Base-by-base conservation (phyloP, 2,329 filamentous ascomycete species). In the Penicillium sp. region DNA sequence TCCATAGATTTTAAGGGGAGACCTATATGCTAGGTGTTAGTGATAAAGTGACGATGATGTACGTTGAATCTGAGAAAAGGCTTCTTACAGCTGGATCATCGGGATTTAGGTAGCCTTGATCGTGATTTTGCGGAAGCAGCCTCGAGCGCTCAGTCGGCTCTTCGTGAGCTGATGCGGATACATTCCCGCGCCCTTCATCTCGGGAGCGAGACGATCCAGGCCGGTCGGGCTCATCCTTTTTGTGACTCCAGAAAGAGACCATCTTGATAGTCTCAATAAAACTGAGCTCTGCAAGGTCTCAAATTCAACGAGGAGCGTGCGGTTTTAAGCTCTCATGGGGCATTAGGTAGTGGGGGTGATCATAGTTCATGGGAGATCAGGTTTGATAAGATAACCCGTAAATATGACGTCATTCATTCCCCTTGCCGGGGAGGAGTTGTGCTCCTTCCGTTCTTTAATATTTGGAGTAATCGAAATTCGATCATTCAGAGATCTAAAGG, bases 1-100 rank as follows among this genome's bases (percentile, higher is more conserved):
- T 91, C 89, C 92, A 96, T 39, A 98, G 85, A 69, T 99, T 99
- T 79, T 97, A 97, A 0, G 95, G 95, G 3, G 92, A 91, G 24
- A 91, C 88, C 79, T 81, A 9, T 27, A 18, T 24, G 18, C 0
- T 58, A 56, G 43, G 22, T 31, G 31, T 31, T 31, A 31, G 31
- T 9, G 39, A 22, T 31, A 35, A 13, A 35, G 9, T 18, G 6
- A 11, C 18, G 18, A 16, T 7, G 10, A 16, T 49, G 24, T 18
- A 27, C 16, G 46, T 24, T 44, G 37, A 27, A 27, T 27, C 24
- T 27, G 24, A 27, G 24, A 11, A 35, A 10, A 14, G 0, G 4
- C 6, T 5, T 9, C 64, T 53, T 51, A 68, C 66, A 18, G 66
- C 66, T 7, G 66, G 66, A 55, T 68, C 66, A 56, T 68, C 65